phyloP scores from a whole-genome alignment of 108 stramenopile genomes.

The Fragilaria crotonensis region DNA sequence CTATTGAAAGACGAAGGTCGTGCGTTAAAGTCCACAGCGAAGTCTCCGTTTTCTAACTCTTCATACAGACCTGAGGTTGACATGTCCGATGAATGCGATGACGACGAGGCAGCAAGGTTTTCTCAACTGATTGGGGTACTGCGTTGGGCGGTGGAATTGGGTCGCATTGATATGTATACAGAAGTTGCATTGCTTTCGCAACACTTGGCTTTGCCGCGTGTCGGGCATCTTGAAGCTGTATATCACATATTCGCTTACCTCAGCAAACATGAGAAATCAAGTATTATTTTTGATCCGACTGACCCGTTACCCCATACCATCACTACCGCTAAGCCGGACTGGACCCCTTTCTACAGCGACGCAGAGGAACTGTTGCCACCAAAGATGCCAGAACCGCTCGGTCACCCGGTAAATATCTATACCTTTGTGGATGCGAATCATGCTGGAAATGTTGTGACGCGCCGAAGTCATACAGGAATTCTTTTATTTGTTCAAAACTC shows the following conservation, averaged over 20 bases:
- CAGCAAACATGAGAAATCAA: slow-evolving; percentile 28
- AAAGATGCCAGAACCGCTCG: slow-evolving; percentile 19
- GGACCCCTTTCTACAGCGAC: too few species aligned
- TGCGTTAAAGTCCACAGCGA: slow-evolving; percentile 1
- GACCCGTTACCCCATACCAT: too few species aligned
- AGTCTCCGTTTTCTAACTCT: slow-evolving; percentile 2
- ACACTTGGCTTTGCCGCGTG: slow-evolving; percentile 39
- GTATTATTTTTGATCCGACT: slow-evolving; percentile 45
- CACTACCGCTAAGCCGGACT: too few species aligned
- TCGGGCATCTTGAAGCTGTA: slow-evolving; percentile 41
- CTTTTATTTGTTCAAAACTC: too few species aligned
- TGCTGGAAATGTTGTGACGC: slow-evolving; percentile 13
- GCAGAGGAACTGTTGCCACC: too few species aligned
- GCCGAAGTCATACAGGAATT: slow-evolving; percentile 6
- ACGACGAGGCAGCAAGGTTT: slow-evolving; percentile 15
- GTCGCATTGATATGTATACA: slow-evolving; percentile 26
- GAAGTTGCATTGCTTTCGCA: slow-evolving; percentile 47
- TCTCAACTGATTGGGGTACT: slow-evolving; percentile 33
- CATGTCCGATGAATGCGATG: slow-evolving; percentile 2
- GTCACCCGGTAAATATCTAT: too few species aligned
- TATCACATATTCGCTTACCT: slow-evolving; percentile 38
- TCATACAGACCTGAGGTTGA: slow-evolving; percentile 25
- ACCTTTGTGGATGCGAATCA: too few species aligned
- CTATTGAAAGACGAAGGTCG: slow-evolving; percentile 1
- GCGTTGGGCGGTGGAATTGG: slow-evolving; percentile 35